These are phyloP conservation scores for Kentomonas sorsogonicus DNA, from an alignment of 208 protist genomes.

Conservation along the genomic window DNA sequence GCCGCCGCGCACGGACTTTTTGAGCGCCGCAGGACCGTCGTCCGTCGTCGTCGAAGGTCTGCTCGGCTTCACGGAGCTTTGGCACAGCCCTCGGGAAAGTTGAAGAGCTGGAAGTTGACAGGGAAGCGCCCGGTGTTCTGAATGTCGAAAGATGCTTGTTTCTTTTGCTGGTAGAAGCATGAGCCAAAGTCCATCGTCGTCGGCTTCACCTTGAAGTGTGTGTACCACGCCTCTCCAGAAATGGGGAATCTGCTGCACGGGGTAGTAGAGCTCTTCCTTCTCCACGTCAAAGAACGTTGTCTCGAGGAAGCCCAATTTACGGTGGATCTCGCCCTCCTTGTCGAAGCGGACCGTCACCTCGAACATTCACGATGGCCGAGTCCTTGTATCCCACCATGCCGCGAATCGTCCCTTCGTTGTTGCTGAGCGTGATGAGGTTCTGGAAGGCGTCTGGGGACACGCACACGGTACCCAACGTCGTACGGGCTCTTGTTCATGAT, in stretches of 20 bases:
- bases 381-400: slow-evolving; percentile 86
- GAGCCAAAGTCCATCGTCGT: slow-evolving; percentile 94
- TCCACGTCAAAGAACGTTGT: slow-evolving; percentile 78
- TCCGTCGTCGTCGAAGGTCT: too few relatives aligned
- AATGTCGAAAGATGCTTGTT: slow-evolving; percentile 82
- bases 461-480: slow-evolving; percentile 87
- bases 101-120: slow-evolving; percentile 71
- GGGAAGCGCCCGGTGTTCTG: slow-evolving; percentile 87
- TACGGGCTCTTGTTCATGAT: slow-evolving; percentile 94
- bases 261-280: slow-evolving; percentile 79
- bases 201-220: slow-evolving; percentile 84
- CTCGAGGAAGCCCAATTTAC: slow-evolving; percentile 72
- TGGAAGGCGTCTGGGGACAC: slow-evolving; percentile 69
- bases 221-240: slow-evolving; percentile 87
- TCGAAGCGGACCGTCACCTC: slow-evolving; percentile 74
- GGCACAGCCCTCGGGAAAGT: slow-evolving; percentile 52
- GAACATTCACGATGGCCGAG: slow-evolving; percentile 65
- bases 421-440: slow-evolving; percentile 50
- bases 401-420: slow-evolving; percentile 58
- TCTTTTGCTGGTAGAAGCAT: slow-evolving; percentile 81
- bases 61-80: too few relatives aligned
- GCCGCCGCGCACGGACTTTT: neutral
- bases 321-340: slow-evolving; percentile 74
- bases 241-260: slow-evolving; percentile 76
- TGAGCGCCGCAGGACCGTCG: slow-evolving; percentile 3